phyloP scores from a whole-genome alignment of 331 rosid genomes.

The Rosa hybrid region DNA sequence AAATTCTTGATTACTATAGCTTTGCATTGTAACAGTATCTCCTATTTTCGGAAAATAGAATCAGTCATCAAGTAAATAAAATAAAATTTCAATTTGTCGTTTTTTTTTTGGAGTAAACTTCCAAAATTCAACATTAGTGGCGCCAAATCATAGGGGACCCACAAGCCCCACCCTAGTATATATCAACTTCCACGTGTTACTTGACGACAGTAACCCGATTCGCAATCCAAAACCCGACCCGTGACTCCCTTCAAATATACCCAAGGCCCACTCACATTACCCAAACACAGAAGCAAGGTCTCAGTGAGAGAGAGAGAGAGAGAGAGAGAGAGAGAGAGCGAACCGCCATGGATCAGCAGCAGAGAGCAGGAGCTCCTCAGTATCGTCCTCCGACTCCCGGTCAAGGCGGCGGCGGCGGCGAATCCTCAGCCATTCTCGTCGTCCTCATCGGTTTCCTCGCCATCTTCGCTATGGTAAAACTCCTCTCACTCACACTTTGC shows the following conservation, averaged over 20 bases:
- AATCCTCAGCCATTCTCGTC: slow-evolving; percentile 17
- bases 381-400: slow-evolving; percentile 14
- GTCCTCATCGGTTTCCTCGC: slow-evolving; percentile 24
- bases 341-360: slow-evolving; percentile 56
- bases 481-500: background rate
- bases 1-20: too few relatives aligned
- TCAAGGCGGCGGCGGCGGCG: slow-evolving; percentile 8
- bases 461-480: slow-evolving; percentile 42
- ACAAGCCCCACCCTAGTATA: background rate
- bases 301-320: background rate
- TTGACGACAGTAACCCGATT: background rate
- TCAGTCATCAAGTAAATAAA: too few relatives aligned
- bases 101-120: too few relatives aligned
- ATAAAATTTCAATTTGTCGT: too few relatives aligned
- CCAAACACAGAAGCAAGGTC: background rate
- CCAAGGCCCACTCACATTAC: background rate
- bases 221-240: background rate
- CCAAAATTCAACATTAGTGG: too few relatives aligned
- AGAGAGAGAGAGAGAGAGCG: background rate
- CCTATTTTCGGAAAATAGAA: too few relatives aligned
- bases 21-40: too few relatives aligned
- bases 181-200: slow-evolving; percentile 6
- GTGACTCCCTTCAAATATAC: background rate
- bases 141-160: background rate
- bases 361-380: slow-evolving; percentile 22